Evolutionary conservation across 1,139 yeast species (phyloP).

Genomic region (Scheffersomyces illinoinensis): DNA sequence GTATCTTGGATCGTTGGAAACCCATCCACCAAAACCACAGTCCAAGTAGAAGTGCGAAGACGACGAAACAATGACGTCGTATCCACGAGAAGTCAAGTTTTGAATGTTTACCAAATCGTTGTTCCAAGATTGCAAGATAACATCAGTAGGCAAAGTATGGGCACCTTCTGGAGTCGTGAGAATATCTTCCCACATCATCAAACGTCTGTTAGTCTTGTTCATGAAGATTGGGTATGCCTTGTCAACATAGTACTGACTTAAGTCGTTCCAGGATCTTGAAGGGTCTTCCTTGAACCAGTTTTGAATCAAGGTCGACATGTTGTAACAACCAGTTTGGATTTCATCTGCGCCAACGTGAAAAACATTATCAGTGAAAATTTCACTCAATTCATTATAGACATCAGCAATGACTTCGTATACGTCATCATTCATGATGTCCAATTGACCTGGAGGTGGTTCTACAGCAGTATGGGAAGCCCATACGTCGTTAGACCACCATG

Average conservation of each 20-base stretch:
- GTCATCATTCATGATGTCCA: constrained; percentile 36
- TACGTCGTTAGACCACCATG: constrained; percentile 32
- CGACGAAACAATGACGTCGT: constrained; percentile 46
- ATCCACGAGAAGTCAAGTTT: constrained; percentile 35
- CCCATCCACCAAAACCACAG: constrained; percentile 49
- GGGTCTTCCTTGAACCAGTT: constrained; percentile 31
- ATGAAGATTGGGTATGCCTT: constrained; percentile 36
- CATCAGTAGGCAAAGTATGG: constrained; percentile 27
- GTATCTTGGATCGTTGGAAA: constrained; percentile 40
- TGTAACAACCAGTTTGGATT: constrained; percentile 38
- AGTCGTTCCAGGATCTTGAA: constrained; percentile 28
- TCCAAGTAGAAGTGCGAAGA: constrained; percentile 42
- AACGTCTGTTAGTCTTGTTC: constrained; percentile 19
- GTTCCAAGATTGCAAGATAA: constrained; percentile 47
- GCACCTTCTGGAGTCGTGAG: constrained; percentile 25
- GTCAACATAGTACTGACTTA: constrained; percentile 43
- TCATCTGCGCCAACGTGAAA: constrained; percentile 54
- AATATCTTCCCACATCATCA: constrained; percentile 54
- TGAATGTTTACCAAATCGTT: constrained; percentile 26
- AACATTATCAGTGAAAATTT: constrained; percentile 34
- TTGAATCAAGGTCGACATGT: constrained; percentile 26
- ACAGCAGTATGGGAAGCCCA: constrained; percentile 30
- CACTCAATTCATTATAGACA: constrained; percentile 39
- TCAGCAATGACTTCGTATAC: constrained; percentile 36
- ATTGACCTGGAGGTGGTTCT: constrained; percentile 52